Evolutionary conservation across 805 yeast genomes (phyloP).

Genomic region (Ogataea siamensis): DNA sequence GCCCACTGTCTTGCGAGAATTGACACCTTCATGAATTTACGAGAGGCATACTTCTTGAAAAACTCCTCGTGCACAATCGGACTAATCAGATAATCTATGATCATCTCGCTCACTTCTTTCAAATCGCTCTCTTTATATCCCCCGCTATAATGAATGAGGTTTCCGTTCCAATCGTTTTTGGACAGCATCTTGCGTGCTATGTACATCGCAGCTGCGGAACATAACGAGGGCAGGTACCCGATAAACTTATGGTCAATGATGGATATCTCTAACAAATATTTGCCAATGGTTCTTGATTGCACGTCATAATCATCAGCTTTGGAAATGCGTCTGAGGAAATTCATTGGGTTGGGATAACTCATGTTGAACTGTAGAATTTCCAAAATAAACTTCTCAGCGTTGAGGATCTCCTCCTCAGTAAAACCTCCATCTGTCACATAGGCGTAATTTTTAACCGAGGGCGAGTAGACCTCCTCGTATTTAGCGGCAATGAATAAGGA

Average conservation of each 20-base stretch:
- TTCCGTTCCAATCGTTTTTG: conserved; percentile 73
- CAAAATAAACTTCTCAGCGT: conserved; percentile 78
- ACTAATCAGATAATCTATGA: conserved; percentile 71
- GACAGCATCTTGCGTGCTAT: conserved; percentile 73
- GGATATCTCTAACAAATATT: conserved; percentile 76
- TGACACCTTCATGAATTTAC: conserved; percentile 84
- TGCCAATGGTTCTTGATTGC: conserved; percentile 79
- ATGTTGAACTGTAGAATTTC: conserved; percentile 71
- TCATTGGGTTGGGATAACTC: conserved; percentile 86
- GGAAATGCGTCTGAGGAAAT: conserved; percentile 81
- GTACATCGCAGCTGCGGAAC: conserved; percentile 88
- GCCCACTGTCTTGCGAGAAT: conserved; percentile 84
- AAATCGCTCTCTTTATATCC: conserved; percentile 77
- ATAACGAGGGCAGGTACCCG: conserved; percentile 68
- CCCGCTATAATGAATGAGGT: conserved; percentile 87
- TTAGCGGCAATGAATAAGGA: conserved; percentile 87
- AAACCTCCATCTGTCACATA: conserved; percentile 86
- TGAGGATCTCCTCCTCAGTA: conserved; percentile 74
- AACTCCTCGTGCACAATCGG: conserved; percentile 91
- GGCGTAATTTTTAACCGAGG: conserved; percentile 81
- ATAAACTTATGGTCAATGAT: conserved; percentile 74
- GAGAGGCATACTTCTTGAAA: conserved; percentile 87
- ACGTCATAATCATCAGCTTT: conserved; percentile 89
- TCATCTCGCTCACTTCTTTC: conserved; percentile 66
- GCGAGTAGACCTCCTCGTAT: conserved; percentile 88